These are phyloP conservation scores for Cyclanthera cordifolia DNA, from an alignment of 306 rosid genomes.

Conservation along the genomic window DNA sequence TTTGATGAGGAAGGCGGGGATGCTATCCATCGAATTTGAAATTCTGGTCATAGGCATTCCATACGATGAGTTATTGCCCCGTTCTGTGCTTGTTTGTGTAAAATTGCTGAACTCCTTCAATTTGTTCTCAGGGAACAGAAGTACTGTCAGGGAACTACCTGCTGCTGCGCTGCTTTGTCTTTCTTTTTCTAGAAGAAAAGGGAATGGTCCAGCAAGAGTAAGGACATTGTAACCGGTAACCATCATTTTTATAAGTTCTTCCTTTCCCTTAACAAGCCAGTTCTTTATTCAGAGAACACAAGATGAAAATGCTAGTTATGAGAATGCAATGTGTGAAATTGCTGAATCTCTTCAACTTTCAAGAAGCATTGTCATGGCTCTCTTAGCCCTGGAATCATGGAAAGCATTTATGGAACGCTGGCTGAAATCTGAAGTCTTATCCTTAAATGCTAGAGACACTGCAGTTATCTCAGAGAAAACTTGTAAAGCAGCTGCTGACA, in stretches of 20 bases:
- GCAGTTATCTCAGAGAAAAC: slow-evolving; percentile 45
- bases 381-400: slow-evolving; percentile 82
- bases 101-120: not conserved
- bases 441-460: slow-evolving; percentile 43
- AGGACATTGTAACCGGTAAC: slow-evolving; percentile 19
- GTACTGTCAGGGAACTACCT: slow-evolving; percentile 50
- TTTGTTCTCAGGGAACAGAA: slow-evolving; percentile 43
- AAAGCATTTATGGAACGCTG: slow-evolving; percentile 68
- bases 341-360: slow-evolving; percentile 81
- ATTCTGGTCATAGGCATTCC: not conserved
- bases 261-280: slow-evolving; percentile 18
- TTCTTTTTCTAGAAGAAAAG: slow-evolving; percentile 57
- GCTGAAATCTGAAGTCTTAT: slow-evolving; percentile 52
- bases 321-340: slow-evolving; percentile 55
- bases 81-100: not conserved
- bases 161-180: slow-evolving; percentile 76
- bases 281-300: slow-evolving; percentile 36
- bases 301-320: slow-evolving; percentile 57
- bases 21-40: not conserved
- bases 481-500: slow-evolving; percentile 60
- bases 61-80: not conserved
- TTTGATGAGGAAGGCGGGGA: not conserved
- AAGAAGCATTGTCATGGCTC: slow-evolving; percentile 68
- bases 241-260: slow-evolving; percentile 16
- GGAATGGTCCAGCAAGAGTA: slow-evolving; percentile 47